These are phyloP conservation scores for Lipomyces sp. DNA, from an alignment of 805 yeast species.

Conservation along the genomic window DNA sequence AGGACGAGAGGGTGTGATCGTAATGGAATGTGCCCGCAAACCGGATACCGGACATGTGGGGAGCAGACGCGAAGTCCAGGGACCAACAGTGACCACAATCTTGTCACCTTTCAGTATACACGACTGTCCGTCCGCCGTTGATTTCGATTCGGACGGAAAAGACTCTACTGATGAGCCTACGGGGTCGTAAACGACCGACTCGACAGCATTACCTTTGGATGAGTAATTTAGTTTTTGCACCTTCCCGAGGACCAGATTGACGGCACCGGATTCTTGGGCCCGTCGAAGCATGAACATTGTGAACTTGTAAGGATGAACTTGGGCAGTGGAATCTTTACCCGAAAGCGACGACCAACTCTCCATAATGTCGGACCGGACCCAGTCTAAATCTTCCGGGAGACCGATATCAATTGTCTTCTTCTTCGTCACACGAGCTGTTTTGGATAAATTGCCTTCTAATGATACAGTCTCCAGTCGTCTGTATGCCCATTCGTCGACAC, in stretches of 20 bases:
- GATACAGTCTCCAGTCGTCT: constrained; percentile 85
- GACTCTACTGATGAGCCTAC: constrained; percentile 51
- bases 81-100: constrained; percentile 87
- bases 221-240: constrained; percentile 69
- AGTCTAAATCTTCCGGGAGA: constrained; percentile 68
- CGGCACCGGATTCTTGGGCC: constrained; percentile 79
- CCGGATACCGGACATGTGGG: constrained; percentile 96
- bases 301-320: constrained; percentile 93
- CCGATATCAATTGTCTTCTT: constrained; percentile 21
- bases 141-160: constrained; percentile 4
- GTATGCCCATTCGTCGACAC: constrained; percentile 92
- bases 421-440: constrained; percentile 29
- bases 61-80: constrained; percentile 91
- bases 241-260: constrained; percentile 84
- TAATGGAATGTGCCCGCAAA: constrained; percentile 91
- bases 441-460: constrained; percentile 75
- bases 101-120: constrained; percentile 63
- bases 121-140: neutral
- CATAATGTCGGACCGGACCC: constrained; percentile 72
- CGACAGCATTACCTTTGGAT: constrained; percentile 71
- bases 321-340: constrained; percentile 87
- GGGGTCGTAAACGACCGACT: constrained; percentile 44
- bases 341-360: constrained; percentile 80
- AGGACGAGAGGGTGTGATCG: constrained; percentile 77
- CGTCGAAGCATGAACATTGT: constrained; percentile 81